Conservation (phyloP, 495 filamentous ascomycete genomes). For the Cladorrhinum samala region DNA sequence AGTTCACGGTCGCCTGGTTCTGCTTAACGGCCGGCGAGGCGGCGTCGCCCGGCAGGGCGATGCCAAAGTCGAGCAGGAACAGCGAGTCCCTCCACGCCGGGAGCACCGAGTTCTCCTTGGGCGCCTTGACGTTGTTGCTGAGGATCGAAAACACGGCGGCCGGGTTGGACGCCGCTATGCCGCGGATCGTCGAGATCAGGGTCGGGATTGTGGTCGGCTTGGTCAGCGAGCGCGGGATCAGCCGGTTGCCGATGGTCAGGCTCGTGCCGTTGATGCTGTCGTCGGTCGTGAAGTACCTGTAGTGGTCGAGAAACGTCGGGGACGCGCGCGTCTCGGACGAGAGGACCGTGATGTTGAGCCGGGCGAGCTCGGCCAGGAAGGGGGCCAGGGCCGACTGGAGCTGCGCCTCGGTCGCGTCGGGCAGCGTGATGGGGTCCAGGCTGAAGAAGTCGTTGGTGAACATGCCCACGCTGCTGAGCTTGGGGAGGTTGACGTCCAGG, state of each 20-base stretch:
- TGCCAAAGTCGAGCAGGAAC: conserved; percentile 13
- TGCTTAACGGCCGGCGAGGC: conserved; percentile 2
- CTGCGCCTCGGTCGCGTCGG: conserved; percentile 21
- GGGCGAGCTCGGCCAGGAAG: conserved; percentile 18
- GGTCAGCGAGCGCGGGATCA: conserved; percentile 45
- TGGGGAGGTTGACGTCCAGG: conserved; percentile 12
- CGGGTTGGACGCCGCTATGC: conserved; percentile 36
- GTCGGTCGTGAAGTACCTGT: neutral
- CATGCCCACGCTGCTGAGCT: conserved; percentile 33
- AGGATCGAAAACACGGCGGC: conserved; percentile 19
- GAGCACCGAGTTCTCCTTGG: conserved; percentile 43
- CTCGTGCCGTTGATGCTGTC: conserved; percentile 1
- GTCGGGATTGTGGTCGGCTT: conserved; percentile 24
- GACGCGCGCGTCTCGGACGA: conserved; percentile 24
- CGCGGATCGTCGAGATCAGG: conserved; percentile 35
- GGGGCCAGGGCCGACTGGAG: conserved; percentile 23
- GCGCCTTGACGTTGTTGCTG: conserved; percentile 20
- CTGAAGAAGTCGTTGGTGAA: conserved; percentile 37
- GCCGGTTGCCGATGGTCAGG: conserved; percentile 27
- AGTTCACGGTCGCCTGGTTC: conserved; percentile 8
- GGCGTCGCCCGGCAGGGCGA: conserved; percentile 36
- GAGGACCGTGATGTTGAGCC: conserved; percentile 20
- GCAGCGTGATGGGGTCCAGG: conserved; percentile 30
- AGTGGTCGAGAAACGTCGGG: conserved; percentile 1
- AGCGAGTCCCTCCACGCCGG: conserved; percentile 53